These are phyloP conservation scores for Phytophthora europaea DNA, from an alignment of 352 stramenopile genomes.

Conservation along the genomic window DNA sequence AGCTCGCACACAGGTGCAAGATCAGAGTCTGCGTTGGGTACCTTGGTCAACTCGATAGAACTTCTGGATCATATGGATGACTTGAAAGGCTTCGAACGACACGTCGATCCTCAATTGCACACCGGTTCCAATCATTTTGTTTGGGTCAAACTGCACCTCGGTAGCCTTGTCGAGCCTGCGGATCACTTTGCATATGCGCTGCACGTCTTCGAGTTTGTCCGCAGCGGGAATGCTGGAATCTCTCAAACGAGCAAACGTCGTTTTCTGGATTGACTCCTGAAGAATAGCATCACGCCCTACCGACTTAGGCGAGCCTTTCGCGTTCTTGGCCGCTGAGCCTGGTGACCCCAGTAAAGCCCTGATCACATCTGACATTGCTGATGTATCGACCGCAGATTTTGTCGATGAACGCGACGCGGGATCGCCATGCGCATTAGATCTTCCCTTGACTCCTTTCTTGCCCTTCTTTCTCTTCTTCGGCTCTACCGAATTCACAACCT, in stretches of 20 bases:
- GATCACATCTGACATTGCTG: not conserved
- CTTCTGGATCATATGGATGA: slow-evolving; percentile 40
- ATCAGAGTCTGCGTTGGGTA: not conserved
- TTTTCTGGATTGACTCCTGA: slow-evolving; percentile 5
- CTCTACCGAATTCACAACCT: not conserved
- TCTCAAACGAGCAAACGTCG: slow-evolving; percentile 11
- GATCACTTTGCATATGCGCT: slow-evolving; percentile 23
- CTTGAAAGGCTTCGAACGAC: slow-evolving; percentile 11
- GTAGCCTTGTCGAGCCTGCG: slow-evolving; percentile 4
- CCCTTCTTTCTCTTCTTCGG: slow-evolving; percentile 10
- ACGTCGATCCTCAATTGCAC: slow-evolving; percentile 6
- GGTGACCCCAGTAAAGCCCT: slow-evolving; percentile 2
- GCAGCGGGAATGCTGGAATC: not conserved
- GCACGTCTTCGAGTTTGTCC: slow-evolving; percentile 11
- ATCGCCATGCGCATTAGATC: slow-evolving; percentile 9
- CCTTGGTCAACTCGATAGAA: slow-evolving; percentile 25
- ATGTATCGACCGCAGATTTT: not conserved
- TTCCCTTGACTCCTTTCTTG: slow-evolving; percentile 33
- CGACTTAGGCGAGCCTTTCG: not conserved
- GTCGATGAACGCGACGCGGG: not conserved
- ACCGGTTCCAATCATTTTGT: slow-evolving; percentile 14
- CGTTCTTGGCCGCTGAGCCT: not conserved
- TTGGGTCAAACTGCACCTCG: slow-evolving; percentile 4
- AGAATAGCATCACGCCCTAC: not conserved
- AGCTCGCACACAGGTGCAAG: slow-evolving; percentile 12